Evolutionary conservation across 2,329 filamentous ascomycete genomes (phyloP).

Genomic region (Penicillium capsulatum): DNA sequence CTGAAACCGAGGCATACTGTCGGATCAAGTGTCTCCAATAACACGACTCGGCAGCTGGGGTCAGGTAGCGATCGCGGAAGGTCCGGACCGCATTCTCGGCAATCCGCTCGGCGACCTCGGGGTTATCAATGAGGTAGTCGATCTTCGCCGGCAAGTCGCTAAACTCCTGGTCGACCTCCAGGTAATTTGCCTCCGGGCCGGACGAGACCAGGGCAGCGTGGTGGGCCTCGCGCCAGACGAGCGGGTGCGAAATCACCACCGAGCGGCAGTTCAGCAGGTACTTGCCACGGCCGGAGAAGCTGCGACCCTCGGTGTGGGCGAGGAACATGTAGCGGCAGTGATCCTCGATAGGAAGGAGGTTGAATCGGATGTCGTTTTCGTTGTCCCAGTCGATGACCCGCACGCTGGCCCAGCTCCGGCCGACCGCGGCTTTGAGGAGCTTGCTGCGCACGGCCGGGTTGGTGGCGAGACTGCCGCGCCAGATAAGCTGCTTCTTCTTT

Average conservation of each 20-base stretch:
- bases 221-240: conserved; percentile 49
- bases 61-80: conserved; percentile 53
- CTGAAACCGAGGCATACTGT: conserved; percentile 36
- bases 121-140: conserved; percentile 43
- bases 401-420: conserved; percentile 48
- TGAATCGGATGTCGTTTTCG: conserved; percentile 36
- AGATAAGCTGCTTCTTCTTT: conserved; percentile 48
- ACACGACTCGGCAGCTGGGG: conserved; percentile 52
- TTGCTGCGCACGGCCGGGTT: conserved; percentile 37
- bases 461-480: conserved; percentile 45
- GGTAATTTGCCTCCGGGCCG: conserved; percentile 49
- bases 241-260: conserved; percentile 48
- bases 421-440: conserved; percentile 37
- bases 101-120: conserved; percentile 46
- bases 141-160: conserved; percentile 51
- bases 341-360: conserved; percentile 49
- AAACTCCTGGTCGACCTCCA: conserved; percentile 51
- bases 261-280: conserved; percentile 52
- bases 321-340: conserved; percentile 55
- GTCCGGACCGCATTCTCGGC: conserved; percentile 47
- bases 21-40: conserved; percentile 52
- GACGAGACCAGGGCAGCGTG: conserved; percentile 44
- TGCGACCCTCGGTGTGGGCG: conserved; percentile 52
- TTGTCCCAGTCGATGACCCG: conserved; percentile 41
- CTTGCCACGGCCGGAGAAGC: conserved; percentile 52